Percentiles rank a stretch among this genome's conserved stretches.
Conservation (phyloP, 768 basidiomycete genomes). For the Leccinellum luteum region DNA sequence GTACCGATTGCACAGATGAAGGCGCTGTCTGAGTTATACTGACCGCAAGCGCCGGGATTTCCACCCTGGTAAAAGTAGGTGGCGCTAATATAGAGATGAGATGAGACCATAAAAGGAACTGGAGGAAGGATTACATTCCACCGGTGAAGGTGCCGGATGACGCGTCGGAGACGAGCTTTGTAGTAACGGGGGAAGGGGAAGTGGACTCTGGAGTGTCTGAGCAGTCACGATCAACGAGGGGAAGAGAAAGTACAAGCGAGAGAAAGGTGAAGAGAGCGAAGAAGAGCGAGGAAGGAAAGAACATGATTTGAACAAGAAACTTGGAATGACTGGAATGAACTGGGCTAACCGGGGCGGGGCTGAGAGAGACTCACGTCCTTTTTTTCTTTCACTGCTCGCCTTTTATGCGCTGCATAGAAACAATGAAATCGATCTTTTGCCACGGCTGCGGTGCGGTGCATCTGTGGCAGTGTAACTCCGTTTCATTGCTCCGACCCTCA, state of each 20-base stretch:
- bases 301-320: too few species aligned
- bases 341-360: neutral
- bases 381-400: neutral
- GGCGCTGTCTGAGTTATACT: conserved; percentile 50
- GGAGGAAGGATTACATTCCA: conserved; percentile 42
- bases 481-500: neutral
- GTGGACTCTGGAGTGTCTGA: neutral
- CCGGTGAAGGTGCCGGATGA: conserved; percentile 26
- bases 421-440: neutral
- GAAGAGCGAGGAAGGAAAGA: conserved; percentile 34
- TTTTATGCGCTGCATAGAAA: neutral
- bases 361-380: neutral
- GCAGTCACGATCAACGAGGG: neutral
- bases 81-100: conserved; percentile 37
- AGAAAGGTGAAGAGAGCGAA: conserved; percentile 61
- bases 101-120: neutral
- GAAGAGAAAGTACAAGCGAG: conserved; percentile 45
- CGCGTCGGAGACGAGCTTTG: conserved; percentile 4
- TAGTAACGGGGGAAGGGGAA: neutral
- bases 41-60: conserved; percentile 78
- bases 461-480: conserved; percentile 1
- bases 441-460: neutral
- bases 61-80: conserved; percentile 73
- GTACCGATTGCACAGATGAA: conserved; percentile 63
- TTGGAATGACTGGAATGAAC: too few species aligned